Evolutionary conservation across 257 asterid species (phyloP), one percentile per base, ranked within the genome.

Genomic region (Cynanchum wilfordii): DNA sequence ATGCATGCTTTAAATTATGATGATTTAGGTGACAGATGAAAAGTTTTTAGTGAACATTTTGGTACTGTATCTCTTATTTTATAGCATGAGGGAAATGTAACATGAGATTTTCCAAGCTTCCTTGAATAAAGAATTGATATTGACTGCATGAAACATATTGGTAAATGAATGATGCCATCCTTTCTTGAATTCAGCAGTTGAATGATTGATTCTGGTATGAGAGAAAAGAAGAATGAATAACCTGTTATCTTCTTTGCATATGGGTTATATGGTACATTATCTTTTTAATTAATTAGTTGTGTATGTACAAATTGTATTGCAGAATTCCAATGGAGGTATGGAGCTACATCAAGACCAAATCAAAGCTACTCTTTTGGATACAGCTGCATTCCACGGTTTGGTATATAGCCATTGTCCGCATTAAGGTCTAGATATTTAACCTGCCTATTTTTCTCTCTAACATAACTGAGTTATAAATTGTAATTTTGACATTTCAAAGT

Each of bases 301-400:
- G 66, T 38, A 12, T 42, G 25, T 58, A 25, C 7, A 30, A n/a
- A 49, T 50, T 51, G 27, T 30, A 13, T 4, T 30, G 38, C 87
- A 91, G 97, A 90, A 87, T 83, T 82, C 86, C 78, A 81, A 74
- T 58, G 92, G 82, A 73, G 89, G 86, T 16, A 81, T 80, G 67
- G 90, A 84, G 33, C 82, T 86, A 30, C 81, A 78, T 51, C 87
- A 89, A 4, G 94, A 89, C 66, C 89, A 89, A 24, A 89, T 89
- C 78, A 87, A 89, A 79, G 86, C 91, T 25, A 79, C 76, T 50
- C 90, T 87, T 33, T 70, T 86, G 74, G 94, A 89, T 60, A 79
- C 89, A 5, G 94, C 96, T 44, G 91, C 89, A 45, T 86, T 86
- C 69, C 89, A 82, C 52, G 93, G 90, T 58, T 72, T 85, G 82